Base-by-base conservation (phyloP, 495 filamentous ascomycete genomes). In the Annulohypoxylon moriforme region DNA sequence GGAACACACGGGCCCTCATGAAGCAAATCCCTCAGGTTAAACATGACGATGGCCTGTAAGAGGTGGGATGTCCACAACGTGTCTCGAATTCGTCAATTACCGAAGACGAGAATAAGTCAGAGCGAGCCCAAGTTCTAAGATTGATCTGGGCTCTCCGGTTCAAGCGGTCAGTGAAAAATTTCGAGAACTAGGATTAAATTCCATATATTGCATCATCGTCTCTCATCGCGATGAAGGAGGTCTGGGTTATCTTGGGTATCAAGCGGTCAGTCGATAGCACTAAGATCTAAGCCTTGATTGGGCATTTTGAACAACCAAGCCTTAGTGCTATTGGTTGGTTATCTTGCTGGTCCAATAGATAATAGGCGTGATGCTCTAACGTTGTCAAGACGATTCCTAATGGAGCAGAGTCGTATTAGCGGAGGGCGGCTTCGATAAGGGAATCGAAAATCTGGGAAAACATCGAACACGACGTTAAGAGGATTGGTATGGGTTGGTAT, bases 31-130 rank as follows among this genome's bases (percentile, higher is more conserved):
- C 44, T 64, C 50, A 64, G 14, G 29, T 40, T 57, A 31, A 10
- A 67, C 24, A 61, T 53, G 52, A 20, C 20, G 52, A 64, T 68
- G 52, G 56, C 70, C 70, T 73, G 70, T 73, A 57, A 61, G 42
- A 65, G 56, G 59, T 34, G 47, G 58, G 24, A 52, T 49, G 16
- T 38, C 20, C 57, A 24, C 70, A 73, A 73, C 70, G 70, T 73
- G 70, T 47, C 44, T 25, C 52, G 60, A n/a, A 58, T 53, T 71
- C 62, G 25, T 20, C 18, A 68, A 68, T 64, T 52, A 52, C 63
- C 40, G 63, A 63, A 42, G 50, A 53, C 46, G 18, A 71, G 14
- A 60, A 67, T 33, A 9, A 22, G 60, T 50, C 25, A 58, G 33
- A 50, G 52, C 27, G 44, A 53, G n/a, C 29, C 42, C 14, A 29